A percentile compares a stretch with the other conserved stretches of the same genome.
Evolutionary conservation across 768 basidiomycete species (phyloP).

Genomic region (Trametes punicea): DNA sequence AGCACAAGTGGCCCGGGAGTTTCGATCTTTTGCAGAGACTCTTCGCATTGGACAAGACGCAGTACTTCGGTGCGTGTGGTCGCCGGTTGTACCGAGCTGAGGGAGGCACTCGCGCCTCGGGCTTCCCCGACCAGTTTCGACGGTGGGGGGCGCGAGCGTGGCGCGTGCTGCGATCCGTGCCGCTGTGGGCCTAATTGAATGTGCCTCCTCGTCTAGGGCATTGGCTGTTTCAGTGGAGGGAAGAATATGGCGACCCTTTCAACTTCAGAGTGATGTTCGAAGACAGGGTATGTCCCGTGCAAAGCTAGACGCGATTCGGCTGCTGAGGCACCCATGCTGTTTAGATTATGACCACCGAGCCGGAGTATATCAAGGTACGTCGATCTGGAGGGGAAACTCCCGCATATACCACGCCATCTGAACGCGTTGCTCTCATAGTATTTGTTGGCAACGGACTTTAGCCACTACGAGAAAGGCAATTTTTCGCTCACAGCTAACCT

Average conservation of each 20-base stretch:
- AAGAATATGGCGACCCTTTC: conserved; percentile 21
- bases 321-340: background rate
- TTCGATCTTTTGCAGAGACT: conserved; percentile 16
- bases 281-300: conserved; percentile 30
- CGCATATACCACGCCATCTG: background rate
- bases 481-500: conserved; percentile 19
- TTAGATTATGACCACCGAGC: conserved; percentile 46
- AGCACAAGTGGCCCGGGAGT: conserved; percentile 15
- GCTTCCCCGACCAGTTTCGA: too few species aligned
- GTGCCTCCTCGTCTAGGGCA: background rate
- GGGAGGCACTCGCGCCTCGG: background rate
- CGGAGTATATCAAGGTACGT: conserved; percentile 43
- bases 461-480: conserved; percentile 39
- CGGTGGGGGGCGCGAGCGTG: too few species aligned
- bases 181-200: too few species aligned
- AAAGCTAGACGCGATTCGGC: background rate
- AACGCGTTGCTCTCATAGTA: conserved; percentile 35
- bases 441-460: conserved; percentile 45
- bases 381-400: too few species aligned
- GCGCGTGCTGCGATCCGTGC: background rate
- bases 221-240: conserved; percentile 4
- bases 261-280: conserved; percentile 35
- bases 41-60: conserved; percentile 7
- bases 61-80: conserved; percentile 10
- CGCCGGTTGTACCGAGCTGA: background rate